Conservation (phyloP, 2,329 filamentous ascomycete genomes). For the Botryosphaeria dothidea region DNA sequence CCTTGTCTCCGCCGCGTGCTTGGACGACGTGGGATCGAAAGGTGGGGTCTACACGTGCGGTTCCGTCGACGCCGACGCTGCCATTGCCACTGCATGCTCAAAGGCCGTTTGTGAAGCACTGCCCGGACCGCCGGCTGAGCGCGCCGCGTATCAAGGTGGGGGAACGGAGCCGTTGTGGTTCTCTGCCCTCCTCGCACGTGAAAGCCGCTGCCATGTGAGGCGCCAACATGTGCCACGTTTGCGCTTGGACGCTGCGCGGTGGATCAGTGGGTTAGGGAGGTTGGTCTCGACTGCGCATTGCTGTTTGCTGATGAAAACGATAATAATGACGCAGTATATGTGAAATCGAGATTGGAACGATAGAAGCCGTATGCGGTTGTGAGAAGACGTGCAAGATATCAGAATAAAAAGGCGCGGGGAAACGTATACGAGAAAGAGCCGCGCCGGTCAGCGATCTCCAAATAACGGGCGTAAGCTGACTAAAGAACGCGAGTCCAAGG, state of each 20-base stretch:
- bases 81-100: background rate
- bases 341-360: background rate
- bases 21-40: background rate
- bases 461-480: background rate
- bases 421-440: slow-evolving; percentile 4
- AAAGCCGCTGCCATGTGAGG: background rate
- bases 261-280: slow-evolving; percentile 13
- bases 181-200: slow-evolving; percentile 1
- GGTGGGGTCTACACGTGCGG: slow-evolving; percentile 1
- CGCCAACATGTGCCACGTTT: background rate
- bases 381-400: background rate
- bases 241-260: slow-evolving; percentile 11
- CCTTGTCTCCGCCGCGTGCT: background rate
- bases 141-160: background rate
- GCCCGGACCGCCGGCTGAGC: background rate
- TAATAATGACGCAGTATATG: slow-evolving; percentile 7
- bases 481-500: background rate
- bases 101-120: background rate
- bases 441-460: background rate
- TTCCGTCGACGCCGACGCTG: background rate
- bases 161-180: background rate
- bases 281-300: slow-evolving; percentile 12
- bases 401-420: background rate
- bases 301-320: background rate
- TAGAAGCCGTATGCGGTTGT: background rate